phyloP scores from a whole-genome alignment of 2,329 filamentous ascomycete genomes.

The Calonectria pseudoreteaudii region DNA sequence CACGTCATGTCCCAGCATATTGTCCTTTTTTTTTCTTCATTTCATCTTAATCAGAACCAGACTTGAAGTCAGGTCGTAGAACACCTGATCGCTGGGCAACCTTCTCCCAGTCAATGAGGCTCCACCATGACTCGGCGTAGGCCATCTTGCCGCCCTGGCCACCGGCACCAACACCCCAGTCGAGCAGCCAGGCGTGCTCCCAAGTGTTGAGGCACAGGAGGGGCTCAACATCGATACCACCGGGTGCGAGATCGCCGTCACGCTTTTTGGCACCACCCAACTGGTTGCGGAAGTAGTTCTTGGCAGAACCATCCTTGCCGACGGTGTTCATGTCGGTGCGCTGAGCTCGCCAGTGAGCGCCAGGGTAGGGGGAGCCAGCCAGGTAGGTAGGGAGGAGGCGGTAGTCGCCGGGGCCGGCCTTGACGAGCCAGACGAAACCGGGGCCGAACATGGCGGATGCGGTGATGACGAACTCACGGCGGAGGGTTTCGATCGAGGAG shows the following conservation, averaged over 20 bases:
- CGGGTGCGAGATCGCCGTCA: slow-evolving; percentile 63
- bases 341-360: slow-evolving; percentile 84
- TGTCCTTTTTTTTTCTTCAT: slow-evolving; percentile 6
- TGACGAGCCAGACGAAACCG: slow-evolving; percentile 96
- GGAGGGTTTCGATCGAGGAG: slow-evolving; percentile 85
- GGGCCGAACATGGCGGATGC: slow-evolving; percentile 95
- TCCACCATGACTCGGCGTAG: slow-evolving; percentile 89
- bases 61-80: slow-evolving; percentile 51
- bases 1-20: slow-evolving; percentile 27
- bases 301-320: slow-evolving; percentile 53
- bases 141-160: slow-evolving; percentile 79
- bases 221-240: slow-evolving; percentile 77
- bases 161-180: slow-evolving; percentile 72
- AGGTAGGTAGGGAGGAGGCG: slow-evolving; percentile 90
- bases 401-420: slow-evolving; percentile 60
- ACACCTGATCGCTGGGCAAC: slow-evolving; percentile 63
- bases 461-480: slow-evolving; percentile 81
- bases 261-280: slow-evolving; percentile 45
- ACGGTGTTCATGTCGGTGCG: slow-evolving; percentile 76
- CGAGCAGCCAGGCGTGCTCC: slow-evolving; percentile 92
- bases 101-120: slow-evolving; percentile 84
- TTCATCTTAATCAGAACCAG: slow-evolving; percentile 23
- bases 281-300: slow-evolving; percentile 54
- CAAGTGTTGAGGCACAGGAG: slow-evolving; percentile 94
- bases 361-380: slow-evolving; percentile 88